phyloP scores from a whole-genome alignment of 192 early-diverging fungal genomes.

The Coemansia umbellata region DNA sequence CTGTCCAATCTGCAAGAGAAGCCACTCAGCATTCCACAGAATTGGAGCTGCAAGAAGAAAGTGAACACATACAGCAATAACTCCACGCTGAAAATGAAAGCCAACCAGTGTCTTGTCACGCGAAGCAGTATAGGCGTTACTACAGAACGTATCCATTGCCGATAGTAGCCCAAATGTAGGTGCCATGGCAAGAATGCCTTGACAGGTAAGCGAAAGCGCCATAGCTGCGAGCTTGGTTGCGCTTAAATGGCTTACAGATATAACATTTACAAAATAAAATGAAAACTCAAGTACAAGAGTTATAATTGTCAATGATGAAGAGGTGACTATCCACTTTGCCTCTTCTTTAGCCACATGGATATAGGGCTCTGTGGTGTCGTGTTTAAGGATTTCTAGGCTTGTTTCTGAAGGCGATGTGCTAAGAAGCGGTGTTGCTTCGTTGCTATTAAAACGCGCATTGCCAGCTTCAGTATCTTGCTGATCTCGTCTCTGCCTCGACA shows the following conservation, averaged over 20 bases:
- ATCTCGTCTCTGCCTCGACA: too few relatives aligned
- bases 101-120: constrained; percentile 34
- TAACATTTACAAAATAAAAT: constrained; percentile 57
- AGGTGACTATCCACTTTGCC: constrained; percentile 21
- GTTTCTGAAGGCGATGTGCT: constrained; percentile 20
- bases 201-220: constrained; percentile 58
- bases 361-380: constrained; percentile 27
- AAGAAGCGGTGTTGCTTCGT: constrained; percentile 12
- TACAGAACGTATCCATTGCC: constrained; percentile 20
- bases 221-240: constrained; percentile 58
- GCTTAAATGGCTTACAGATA: constrained; percentile 58
- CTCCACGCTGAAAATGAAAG: constrained; percentile 25
- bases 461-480: neutral
- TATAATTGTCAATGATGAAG: constrained; percentile 18
- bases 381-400: constrained; percentile 25
- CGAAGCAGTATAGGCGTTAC: constrained; percentile 8
- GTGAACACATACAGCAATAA: constrained; percentile 60
- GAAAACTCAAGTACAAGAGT: constrained; percentile 54
- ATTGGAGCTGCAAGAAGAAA: constrained; percentile 66
- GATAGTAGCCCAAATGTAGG: constrained; percentile 60
- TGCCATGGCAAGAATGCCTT: constrained; percentile 14
- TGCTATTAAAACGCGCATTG: neutral
- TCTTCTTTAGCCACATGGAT: constrained; percentile 14
- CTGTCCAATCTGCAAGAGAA: constrained; percentile 70
- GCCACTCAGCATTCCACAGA: constrained; percentile 60